Percentiles rank a stretch among this genome's conserved stretches.
These are phyloP conservation scores for Citrus glauca DNA, from an alignment of 345 rosid species.

Conservation along the genomic window DNA sequence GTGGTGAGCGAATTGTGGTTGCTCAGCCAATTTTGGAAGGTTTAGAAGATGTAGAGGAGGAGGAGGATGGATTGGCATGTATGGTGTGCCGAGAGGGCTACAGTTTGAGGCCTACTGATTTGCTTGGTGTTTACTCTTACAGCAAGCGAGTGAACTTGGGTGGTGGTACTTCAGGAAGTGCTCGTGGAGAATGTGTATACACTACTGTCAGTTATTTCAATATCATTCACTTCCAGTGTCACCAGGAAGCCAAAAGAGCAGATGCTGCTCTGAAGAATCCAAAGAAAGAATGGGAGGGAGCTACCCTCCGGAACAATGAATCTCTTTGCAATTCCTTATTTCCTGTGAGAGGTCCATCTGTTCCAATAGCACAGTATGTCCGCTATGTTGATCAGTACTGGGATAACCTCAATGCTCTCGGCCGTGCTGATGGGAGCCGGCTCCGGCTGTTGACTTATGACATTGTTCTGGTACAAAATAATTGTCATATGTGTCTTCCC, in stretches of 20 bases:
- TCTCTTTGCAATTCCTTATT: constrained; percentile 95
- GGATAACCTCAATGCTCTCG: constrained; percentile 92
- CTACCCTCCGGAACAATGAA: constrained; percentile 88
- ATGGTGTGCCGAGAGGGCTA: constrained; percentile 99
- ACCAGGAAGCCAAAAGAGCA: constrained; percentile 99
- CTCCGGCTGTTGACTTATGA: constrained; percentile 90
- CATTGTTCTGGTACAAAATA: constrained; percentile 73
- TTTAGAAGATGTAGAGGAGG: constrained; percentile 92
- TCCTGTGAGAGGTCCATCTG: constrained; percentile 88
- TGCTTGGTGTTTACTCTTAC: constrained; percentile 83
- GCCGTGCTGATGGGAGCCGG: constrained; percentile 93
- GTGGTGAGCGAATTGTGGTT: constrained; percentile 88
- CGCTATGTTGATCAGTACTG: constrained; percentile 90
- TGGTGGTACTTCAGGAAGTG: constrained; percentile 82
- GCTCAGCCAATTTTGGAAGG: constrained; percentile 86
- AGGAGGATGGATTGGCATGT: constrained; percentile 93
- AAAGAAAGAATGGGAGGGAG: constrained; percentile 99
- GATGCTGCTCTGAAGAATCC: constrained; percentile 92
- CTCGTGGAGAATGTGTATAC: constrained; percentile 95
- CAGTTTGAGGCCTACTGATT: constrained; percentile 86
- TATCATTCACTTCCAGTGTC: constrained; percentile 96
- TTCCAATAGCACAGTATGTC: constrained; percentile 71
- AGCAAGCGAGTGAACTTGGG: constrained; percentile 96
- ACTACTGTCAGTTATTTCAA: constrained; percentile 97
- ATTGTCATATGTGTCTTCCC: background rate